Percentiles rank a stretch among this genome's conserved stretches.
Evolutionary conservation across 129 eudicot genomes (phyloP).

Genomic region (Flaveria bidentis): DNA sequence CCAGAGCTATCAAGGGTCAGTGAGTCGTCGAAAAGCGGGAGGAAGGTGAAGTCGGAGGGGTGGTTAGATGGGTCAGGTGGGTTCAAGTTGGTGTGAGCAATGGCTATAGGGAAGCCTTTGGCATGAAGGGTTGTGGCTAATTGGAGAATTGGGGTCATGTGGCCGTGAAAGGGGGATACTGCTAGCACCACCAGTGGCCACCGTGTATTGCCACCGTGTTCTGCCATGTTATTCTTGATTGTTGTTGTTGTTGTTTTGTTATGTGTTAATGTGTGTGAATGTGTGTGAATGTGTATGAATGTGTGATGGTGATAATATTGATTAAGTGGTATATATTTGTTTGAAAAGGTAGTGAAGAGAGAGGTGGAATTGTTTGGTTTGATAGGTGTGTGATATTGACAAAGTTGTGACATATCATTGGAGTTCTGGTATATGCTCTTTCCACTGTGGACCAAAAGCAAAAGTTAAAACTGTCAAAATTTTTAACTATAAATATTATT

Average conservation of each 20-base stretch:
- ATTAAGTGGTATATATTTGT: neutral
- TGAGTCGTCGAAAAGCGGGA: conserved; percentile 35
- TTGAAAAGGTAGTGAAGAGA: too few species aligned
- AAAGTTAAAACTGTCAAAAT: too few species aligned
- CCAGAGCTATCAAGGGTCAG: neutral
- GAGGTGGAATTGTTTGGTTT: too few species aligned
- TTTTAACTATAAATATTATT: too few species aligned
- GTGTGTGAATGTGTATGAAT: too few species aligned
- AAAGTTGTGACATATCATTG: too few species aligned
- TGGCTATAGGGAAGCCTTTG: conserved; percentile 45
- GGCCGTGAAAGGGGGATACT: conserved; percentile 45
- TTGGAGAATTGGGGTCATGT: conserved; percentile 46
- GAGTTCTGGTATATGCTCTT: too few species aligned
- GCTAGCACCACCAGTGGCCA: conserved; percentile 41
- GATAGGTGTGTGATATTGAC: too few species aligned
- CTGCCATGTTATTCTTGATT: conserved; percentile 30
- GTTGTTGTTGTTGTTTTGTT: neutral
- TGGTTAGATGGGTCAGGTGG: conserved; percentile 49
- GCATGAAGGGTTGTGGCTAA: conserved; percentile 43
- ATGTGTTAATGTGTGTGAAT: neutral
- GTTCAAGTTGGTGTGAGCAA: conserved; percentile 43
- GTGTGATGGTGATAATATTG: too few species aligned
- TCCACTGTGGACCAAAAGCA: too few species aligned
- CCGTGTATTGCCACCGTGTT: conserved; percentile 24
- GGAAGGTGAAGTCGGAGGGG: conserved; percentile 49